Evolutionary conservation across 176 grass and related monocot species (phyloP), one percentile per base, ranked within the genome.

Genomic region (Eragrostis curvula): DNA sequence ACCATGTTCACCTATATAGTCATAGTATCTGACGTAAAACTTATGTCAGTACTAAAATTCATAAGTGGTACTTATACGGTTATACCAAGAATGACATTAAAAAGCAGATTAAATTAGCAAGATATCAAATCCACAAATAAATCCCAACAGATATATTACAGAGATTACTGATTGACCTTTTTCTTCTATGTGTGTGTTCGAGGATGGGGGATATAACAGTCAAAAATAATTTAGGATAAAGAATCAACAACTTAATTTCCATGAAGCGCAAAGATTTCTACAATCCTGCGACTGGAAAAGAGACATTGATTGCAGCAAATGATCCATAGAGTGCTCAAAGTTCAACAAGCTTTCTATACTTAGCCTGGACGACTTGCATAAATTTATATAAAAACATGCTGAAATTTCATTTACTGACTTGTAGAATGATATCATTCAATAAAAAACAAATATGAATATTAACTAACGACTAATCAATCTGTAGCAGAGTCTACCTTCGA

Each of bases 1-100:
- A 65, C 90, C 88, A 88, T 91, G 71, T 60, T 90, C 78, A 60
- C 89, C 90, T 86, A 98, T 88, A 72, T 81, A 91, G 56, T 91
- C 74, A 81, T 98, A 98, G 62, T 90, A 98, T 84, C 96, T 98
- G 62, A 61, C 62, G 78, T 52, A 18, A 42, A 70, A 78, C 27
- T 64, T 63, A 68, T 32, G 53, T 53, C 9, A 42, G 32, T 11
- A 58, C 32, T 42, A 23, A 12, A 75, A 57, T 21, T 42, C 68
- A 8, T 56, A 42, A 79, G 27, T 68, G 51, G 32, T 39, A 16
- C 16, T 63, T 46, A 41, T 55, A 45, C 18, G 9, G 9, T 63
- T 46, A 41, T 55, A 45, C 18, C 32, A 56, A 70, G 29, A 81
- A 24, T 47, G 24, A 21, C 8, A 57, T 12, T 29, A 21, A 46